A percentile compares a stretch with the other conserved stretches of the same genome.
phyloP scores from a whole-genome alignment of 1,284 basidiomycete genomes.

The Fomitopsis pinicola region DNA sequence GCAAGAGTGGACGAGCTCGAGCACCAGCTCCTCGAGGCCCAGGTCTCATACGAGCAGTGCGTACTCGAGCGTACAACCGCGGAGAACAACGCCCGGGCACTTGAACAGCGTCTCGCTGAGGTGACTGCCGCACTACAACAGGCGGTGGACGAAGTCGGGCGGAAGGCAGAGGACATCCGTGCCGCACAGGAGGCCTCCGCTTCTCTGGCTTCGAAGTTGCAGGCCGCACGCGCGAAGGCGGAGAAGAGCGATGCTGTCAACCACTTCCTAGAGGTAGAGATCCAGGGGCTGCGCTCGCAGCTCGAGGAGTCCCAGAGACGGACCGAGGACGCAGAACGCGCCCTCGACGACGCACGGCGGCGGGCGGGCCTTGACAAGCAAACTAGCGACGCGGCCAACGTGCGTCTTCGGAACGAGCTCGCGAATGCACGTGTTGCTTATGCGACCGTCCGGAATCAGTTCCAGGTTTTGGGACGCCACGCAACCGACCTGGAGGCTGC shows the following conservation, averaged over 20 bases:
- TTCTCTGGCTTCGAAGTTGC: not conserved
- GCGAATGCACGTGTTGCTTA: not conserved
- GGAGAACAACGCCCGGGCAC: not conserved
- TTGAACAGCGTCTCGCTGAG: not conserved
- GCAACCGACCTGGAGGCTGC: slow-evolving; percentile 2
- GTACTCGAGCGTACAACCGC: not conserved
- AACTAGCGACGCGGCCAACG: not conserved
- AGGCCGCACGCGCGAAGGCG: not conserved
- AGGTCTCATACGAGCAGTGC: not conserved
- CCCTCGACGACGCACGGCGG: not conserved
- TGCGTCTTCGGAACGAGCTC: slow-evolving; percentile 1
- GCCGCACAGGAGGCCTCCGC: not conserved
- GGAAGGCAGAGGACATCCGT: not conserved
- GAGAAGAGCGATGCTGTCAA: slow-evolving; percentile 1
- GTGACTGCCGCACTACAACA: not conserved
- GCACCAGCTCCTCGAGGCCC: not conserved
- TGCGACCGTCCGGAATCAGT: not conserved
- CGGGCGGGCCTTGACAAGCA: not conserved
- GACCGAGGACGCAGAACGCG: not conserved
- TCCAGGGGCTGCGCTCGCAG: not conserved
- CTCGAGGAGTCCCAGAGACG: not conserved
- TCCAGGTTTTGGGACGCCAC: not conserved
- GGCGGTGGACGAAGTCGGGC: not conserved
- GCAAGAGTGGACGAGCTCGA: slow-evolving; percentile 1
- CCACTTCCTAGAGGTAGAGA: not conserved